A percentile compares a stretch with the other conserved stretches of the same genome.
phyloP scores from a whole-genome alignment of 192 early-diverging fungal species.

The Podila horticola region DNA sequence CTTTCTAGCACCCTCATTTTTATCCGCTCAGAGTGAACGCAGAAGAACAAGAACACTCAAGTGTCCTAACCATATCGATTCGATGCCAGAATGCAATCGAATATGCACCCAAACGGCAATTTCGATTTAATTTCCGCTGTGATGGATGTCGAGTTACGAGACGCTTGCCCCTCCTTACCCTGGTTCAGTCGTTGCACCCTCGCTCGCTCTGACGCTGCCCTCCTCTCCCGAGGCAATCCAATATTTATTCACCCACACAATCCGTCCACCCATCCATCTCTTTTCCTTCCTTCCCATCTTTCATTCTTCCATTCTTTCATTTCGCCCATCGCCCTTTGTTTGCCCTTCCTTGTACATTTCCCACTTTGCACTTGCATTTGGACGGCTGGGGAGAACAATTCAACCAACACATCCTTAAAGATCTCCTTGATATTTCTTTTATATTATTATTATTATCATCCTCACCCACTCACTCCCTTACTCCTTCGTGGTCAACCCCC shows the following conservation, averaged over 20 bases:
- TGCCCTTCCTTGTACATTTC: not conserved
- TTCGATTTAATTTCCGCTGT: not conserved
- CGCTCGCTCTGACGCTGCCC: no score
- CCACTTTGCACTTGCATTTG: no score
- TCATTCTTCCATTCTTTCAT: not conserved
- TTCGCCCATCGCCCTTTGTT: not conserved
- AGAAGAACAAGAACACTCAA: no score
- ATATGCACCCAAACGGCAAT: no score
- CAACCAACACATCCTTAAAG: no score
- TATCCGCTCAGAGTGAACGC: no score
- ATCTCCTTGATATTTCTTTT: not conserved
- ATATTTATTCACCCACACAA: not conserved
- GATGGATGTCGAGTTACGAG: not conserved
- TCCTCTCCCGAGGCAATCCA: not conserved
- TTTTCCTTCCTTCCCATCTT: not conserved
- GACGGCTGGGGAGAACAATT: no score
- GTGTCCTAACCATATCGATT: no score
- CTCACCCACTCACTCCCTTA: conserved; percentile 1
- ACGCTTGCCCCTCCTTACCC: not conserved
- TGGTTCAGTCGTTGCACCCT: no score
- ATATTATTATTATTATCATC: not conserved
- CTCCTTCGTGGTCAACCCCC: not conserved
- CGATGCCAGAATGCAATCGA: no score
- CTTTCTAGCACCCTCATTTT: no score
- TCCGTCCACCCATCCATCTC: not conserved